Evolutionary conservation across 805 yeast species (phyloP), one percentile per base, ranked within the genome.

Genomic region (Starmerella asiatica): DNA sequence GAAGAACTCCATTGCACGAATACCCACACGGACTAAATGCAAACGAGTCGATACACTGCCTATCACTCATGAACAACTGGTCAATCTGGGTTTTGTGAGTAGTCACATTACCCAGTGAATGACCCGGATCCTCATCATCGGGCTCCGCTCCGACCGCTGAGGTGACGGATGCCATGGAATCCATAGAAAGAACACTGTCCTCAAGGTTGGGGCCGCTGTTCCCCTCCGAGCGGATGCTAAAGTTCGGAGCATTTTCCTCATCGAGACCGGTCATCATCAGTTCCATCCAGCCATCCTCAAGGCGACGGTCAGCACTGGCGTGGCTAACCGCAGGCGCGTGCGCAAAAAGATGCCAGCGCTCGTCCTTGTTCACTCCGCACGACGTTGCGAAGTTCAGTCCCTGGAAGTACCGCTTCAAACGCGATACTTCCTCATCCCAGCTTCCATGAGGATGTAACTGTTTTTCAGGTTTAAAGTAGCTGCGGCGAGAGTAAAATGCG

Each of bases 1-100:
- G 21, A 33, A 79, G 58, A 29, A 86, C 65, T 16, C 93, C 77
- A 59, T 88, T 88, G 33, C 95, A 82, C 2, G 95, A 83, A 55
- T 75, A 88, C 6, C 98, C 98, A 58, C 97, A 88, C 1, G 98
- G 98, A 3, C 80, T 65, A 58, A 88, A 88, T 21, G 91, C 77
- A 61, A 84, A 88, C 7, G 94, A 81, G 62, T 88, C 97, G 43
- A 77, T 73, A 20, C 61, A 58, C 39, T 56, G 61, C 27, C 47
- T 40, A 21, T 37, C 43, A 21, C 54, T 53, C 15, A 63, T 58
- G 53, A 71, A 81, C 19, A 88, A 56, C 32, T 67, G 58, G 59
- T 80, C 79, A 47, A 88, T 68, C 3, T 75, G 71, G 5, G 85
- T 68, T 31, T 60, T 55, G 32, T 62, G 58, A 62, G 93, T 75